Percentiles rank a stretch among this genome's conserved stretches.
These are phyloP conservation scores for Plenodomus lindquistii DNA, from an alignment of 2,329 filamentous ascomycete genomes.

Conservation along the genomic window DNA sequence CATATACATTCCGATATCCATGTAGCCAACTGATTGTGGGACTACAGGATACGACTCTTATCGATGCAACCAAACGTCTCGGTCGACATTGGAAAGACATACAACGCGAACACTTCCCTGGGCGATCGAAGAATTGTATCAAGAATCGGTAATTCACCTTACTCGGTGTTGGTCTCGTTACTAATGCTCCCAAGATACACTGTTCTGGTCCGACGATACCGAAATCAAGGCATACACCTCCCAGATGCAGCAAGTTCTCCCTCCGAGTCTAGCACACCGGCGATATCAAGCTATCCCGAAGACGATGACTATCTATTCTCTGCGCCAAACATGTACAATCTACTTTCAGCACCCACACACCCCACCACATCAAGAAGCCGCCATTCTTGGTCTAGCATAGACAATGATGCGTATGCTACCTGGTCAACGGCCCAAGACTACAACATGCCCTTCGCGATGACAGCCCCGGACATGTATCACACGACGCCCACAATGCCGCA, in stretches of 20 bases:
- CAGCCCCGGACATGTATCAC: constrained; percentile 10
- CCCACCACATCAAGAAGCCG: constrained; percentile 19
- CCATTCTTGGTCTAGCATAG: constrained; percentile 25
- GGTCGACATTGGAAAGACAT: constrained; percentile 48
- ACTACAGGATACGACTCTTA: constrained; percentile 32
- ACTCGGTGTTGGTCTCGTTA: neutral
- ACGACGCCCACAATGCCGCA: constrained; percentile 7
- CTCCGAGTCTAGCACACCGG: constrained; percentile 21
- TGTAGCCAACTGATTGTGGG: neutral
- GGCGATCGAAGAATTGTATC: constrained; percentile 44
- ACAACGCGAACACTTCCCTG: constrained; percentile 38
- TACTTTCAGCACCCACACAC: constrained; percentile 21
- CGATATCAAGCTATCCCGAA: constrained; percentile 13
- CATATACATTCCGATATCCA: neutral
- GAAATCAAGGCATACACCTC: constrained; percentile 34
- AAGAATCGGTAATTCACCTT: constrained; percentile 42
- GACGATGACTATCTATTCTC: constrained; percentile 26
- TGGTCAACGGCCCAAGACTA: constrained; percentile 32
- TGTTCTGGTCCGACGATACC: constrained; percentile 35
- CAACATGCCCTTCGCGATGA: constrained; percentile 9
- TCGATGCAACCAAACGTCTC: constrained; percentile 36
- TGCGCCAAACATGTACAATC: constrained; percentile 15
- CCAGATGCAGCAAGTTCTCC: constrained; percentile 26
- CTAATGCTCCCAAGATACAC: constrained; percentile 27
- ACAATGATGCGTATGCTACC: constrained; percentile 20